Conservation (phyloP, 139 green algal species). For the Picochlorum sp. region DNA sequence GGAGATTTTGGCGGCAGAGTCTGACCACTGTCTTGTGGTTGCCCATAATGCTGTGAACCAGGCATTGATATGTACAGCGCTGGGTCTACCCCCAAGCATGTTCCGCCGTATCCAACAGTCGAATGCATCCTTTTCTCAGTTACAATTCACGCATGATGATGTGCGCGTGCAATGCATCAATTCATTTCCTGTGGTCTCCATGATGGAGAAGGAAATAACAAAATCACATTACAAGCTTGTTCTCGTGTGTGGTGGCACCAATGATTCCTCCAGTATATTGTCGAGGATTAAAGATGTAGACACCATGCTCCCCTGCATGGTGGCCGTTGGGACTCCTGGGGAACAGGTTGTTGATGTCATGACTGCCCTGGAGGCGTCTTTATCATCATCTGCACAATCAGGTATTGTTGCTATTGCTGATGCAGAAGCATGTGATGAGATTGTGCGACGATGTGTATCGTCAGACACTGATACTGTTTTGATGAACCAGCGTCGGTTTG, state of each 20-base stretch:
- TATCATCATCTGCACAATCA: slow-evolving; percentile 3
- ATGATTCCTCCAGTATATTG: not conserved
- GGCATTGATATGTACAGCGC: slow-evolving; percentile 65
- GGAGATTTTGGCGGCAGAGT: slow-evolving; percentile 41
- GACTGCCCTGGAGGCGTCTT: slow-evolving; percentile 11
- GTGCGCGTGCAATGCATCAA: not conserved
- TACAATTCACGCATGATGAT: slow-evolving; percentile 55
- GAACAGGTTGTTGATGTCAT: slow-evolving; percentile 5
- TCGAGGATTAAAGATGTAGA: not conserved
- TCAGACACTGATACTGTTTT: too few relatives aligned
- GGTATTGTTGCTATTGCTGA: slow-evolving; percentile 13
- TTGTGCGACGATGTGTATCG: slow-evolving; percentile 4
- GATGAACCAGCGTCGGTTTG: too few relatives aligned
- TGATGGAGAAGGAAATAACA: slow-evolving; percentile 4
- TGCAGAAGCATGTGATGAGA: slow-evolving; percentile 16
- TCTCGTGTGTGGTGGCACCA: slow-evolving; percentile 1
- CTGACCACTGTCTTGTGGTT: slow-evolving; percentile 61
- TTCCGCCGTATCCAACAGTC: slow-evolving; percentile 73
- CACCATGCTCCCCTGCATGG: not conserved
- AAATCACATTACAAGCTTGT: not conserved
- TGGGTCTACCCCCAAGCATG: slow-evolving; percentile 60
- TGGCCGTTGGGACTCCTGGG: slow-evolving; percentile 7
- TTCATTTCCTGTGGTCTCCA: not conserved
- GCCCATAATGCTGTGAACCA: slow-evolving; percentile 95
- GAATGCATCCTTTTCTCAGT: slow-evolving; percentile 66